Conservation (phyloP, 768 basidiomycete genomes). For the Rhizopogon salebrosus region DNA sequence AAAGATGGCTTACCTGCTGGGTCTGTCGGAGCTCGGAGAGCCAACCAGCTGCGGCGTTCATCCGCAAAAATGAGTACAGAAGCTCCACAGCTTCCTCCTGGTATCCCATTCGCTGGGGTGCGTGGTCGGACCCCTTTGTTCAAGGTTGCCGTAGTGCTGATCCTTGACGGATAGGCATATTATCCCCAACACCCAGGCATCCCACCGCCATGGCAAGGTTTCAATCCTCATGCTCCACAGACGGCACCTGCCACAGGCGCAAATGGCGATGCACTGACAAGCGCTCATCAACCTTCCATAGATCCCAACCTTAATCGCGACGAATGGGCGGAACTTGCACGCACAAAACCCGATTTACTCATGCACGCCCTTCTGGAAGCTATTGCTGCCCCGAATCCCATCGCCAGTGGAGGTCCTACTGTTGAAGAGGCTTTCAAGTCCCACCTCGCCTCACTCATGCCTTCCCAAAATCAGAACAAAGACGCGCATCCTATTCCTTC, state of each 20-base stretch:
- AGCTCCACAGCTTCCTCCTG: conserved; percentile 17
- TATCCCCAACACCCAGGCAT: conserved; percentile 28
- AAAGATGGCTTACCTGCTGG: conserved; percentile 82
- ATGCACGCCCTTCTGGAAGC: conserved; percentile 51
- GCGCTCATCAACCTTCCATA: conserved; percentile 25
- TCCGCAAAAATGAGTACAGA: conserved; percentile 22
- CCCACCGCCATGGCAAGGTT: conserved; percentile 25
- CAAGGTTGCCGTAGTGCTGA: conserved; percentile 1
- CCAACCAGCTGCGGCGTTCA: conserved; percentile 37
- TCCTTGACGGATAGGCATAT: conserved; percentile 18
- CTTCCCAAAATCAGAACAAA: conserved; percentile 38
- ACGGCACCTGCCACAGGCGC: conserved; percentile 23
- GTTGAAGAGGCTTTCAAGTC: conserved; percentile 78
- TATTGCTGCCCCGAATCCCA: conserved; percentile 58
- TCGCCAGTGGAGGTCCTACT: conserved; percentile 53
- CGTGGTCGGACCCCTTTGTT: conserved; percentile 2
- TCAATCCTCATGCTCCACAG: conserved; percentile 20
- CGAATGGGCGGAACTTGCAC: conserved; percentile 61
- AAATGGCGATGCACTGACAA: conserved; percentile 6
- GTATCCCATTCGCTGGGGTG: conserved; percentile 28
- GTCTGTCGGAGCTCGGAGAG: conserved; percentile 46
- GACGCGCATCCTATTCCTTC: conserved; percentile 55
- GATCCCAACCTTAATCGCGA: conserved; percentile 53
- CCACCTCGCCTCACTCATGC: conserved; percentile 62
- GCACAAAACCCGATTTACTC: conserved; percentile 52